Conservation (phyloP, 805 yeast genomes). For the Candida ascalaphidarum region DNA sequence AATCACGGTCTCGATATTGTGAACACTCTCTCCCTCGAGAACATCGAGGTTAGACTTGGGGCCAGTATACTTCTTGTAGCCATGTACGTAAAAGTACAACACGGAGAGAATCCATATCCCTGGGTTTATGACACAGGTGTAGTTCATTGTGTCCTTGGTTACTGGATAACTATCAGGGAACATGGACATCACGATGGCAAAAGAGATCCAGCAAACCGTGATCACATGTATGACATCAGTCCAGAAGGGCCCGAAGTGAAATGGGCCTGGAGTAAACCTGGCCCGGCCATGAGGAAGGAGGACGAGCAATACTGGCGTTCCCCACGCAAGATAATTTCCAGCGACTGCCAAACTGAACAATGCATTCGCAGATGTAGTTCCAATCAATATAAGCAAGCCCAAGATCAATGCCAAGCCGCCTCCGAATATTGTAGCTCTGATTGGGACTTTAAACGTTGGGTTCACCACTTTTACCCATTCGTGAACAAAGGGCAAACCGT, state of each 20-base stretch:
- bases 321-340: constrained; percentile 58
- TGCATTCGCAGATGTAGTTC: constrained; percentile 54
- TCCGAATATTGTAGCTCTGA: constrained; percentile 53
- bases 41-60: too few relatives aligned
- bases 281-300: constrained; percentile 36
- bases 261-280: constrained; percentile 57
- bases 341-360: constrained; percentile 56
- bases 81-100: constrained; percentile 43
- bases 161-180: constrained; percentile 45
- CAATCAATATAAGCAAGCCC: constrained; percentile 53
- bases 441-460: constrained; percentile 48
- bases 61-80: constrained; percentile 48
- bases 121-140: constrained; percentile 55
- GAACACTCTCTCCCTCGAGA: too few relatives aligned
- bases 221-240: too few relatives aligned
- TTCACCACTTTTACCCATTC: constrained; percentile 52
- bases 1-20: too few relatives aligned
- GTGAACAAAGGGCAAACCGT: constrained; percentile 54
- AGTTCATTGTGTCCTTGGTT: constrained; percentile 50
- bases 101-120: constrained; percentile 51
- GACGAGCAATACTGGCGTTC: constrained; percentile 47
- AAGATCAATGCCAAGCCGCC: constrained; percentile 40
- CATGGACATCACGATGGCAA: constrained; percentile 49
- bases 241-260: constrained; percentile 45
- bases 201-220: constrained; percentile 39